Conservation (phyloP, 306 rosid species). For the Trichosanthes truncata region DNA sequence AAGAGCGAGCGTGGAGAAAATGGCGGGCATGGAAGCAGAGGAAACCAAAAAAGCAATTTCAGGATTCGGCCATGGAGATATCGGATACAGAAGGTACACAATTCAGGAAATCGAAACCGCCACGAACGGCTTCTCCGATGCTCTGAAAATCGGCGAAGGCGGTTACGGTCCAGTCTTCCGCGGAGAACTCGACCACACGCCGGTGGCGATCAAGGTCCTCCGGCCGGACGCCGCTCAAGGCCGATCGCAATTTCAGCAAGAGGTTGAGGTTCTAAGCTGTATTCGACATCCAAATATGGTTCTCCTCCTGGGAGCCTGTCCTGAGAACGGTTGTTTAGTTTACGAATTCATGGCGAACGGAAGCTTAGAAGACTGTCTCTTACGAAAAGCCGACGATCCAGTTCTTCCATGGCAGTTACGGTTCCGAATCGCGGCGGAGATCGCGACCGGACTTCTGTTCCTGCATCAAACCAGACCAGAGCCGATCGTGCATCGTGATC, state of each 20-base stretch:
- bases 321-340: conserved; percentile 70
- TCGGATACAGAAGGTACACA: conserved; percentile 54
- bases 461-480: conserved; percentile 78
- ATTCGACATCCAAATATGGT: conserved; percentile 93
- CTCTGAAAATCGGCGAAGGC: conserved; percentile 75
- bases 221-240: conserved; percentile 81
- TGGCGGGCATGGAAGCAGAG: conserved; percentile 28
- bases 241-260: conserved; percentile 66
- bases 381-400: conserved; percentile 31
- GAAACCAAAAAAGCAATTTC: conserved; percentile 16
- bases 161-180: conserved; percentile 78
- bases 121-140: conserved; percentile 28
- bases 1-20: conserved; percentile 38
- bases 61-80: conserved; percentile 2
- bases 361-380: conserved; percentile 84
- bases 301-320: conserved; percentile 87
- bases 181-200: conserved; percentile 66
- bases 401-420: conserved; percentile 72
- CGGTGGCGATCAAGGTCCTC: conserved; percentile 66
- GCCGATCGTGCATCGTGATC: conserved; percentile 89
- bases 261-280: conserved; percentile 74
- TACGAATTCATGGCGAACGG: conserved; percentile 83
- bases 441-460: conserved; percentile 72
- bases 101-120: conserved; percentile 69
- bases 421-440: conserved; percentile 75